Percentiles rank a stretch among this genome's conserved stretches.
Evolutionary conservation across 2,329 filamentous ascomycete species (phyloP).

Genomic region (Pseudomassariella vexata): DNA sequence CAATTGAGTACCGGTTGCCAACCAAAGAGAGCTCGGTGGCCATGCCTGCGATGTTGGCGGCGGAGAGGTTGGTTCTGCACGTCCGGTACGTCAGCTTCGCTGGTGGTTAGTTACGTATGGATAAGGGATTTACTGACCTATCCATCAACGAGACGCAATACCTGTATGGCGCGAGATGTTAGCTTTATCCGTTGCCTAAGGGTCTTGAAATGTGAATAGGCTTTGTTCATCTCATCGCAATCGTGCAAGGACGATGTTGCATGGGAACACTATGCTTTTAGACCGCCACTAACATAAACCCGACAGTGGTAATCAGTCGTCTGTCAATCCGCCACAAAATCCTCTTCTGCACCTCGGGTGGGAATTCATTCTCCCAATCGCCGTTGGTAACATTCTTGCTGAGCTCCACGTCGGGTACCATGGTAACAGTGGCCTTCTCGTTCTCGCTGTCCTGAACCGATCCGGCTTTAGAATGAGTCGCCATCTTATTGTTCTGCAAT

Average conservation of each 20-base stretch:
- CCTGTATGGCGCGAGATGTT: too few relatives aligned
- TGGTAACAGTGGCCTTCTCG: constrained; percentile 6
- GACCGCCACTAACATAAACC: too few relatives aligned
- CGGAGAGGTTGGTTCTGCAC: constrained; percentile 61
- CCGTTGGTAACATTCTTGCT: constrained; percentile 3
- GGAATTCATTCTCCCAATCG: constrained; percentile 39
- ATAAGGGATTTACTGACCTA: constrained; percentile 27
- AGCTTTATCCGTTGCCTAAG: too few relatives aligned
- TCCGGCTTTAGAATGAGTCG: too few relatives aligned
- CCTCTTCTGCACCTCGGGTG: constrained; percentile 54
- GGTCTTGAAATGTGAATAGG: too few relatives aligned
- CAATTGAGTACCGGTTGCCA: constrained; percentile 47
- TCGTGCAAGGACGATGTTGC: too few relatives aligned
- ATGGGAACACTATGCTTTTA: too few relatives aligned
- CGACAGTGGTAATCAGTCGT: constrained; percentile 56
- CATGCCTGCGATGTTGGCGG: constrained; percentile 67
- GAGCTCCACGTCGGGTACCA: constrained; percentile 5
- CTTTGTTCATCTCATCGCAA: too few relatives aligned
- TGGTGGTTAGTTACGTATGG: too few relatives aligned
- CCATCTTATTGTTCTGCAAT: too few relatives aligned
- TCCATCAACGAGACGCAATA: constrained; percentile 78
- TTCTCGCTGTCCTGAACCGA: constrained; percentile 1
- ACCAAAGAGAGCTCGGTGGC: constrained; percentile 37
- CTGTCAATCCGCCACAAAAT: constrained; percentile 67
- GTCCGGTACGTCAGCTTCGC: too few relatives aligned